Percentiles rank a stretch among this genome's conserved stretches.
These are phyloP conservation scores for Ustilago trichophora DNA, from an alignment of 1,284 basidiomycete genomes.

Conservation along the genomic window DNA sequence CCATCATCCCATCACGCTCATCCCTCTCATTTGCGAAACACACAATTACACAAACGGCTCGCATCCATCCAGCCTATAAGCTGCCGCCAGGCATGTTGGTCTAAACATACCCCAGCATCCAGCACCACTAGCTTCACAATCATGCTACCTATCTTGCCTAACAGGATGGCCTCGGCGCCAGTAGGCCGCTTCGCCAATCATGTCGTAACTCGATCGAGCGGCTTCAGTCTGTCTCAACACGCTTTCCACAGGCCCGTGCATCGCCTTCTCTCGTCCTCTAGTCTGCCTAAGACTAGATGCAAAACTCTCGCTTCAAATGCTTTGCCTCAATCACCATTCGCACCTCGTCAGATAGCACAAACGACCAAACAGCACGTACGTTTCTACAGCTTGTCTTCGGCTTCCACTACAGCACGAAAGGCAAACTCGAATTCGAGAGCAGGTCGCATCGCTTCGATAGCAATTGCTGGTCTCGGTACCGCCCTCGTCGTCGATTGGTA, in stretches of 20 bases:
- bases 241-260: not conserved
- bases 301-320: too few relatives aligned
- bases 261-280: not conserved
- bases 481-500: conserved; percentile 12
- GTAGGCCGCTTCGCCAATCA: not conserved
- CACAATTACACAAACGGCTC: too few relatives aligned
- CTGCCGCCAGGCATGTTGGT: too few relatives aligned
- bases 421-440: not conserved
- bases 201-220: not conserved
- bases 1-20: too few relatives aligned
- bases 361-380: not conserved
- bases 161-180: not conserved
- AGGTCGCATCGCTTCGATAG: conserved; percentile 22
- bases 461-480: conserved; percentile 30
- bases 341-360: not conserved
- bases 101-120: too few relatives aligned
- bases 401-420: not conserved
- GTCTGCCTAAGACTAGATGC: too few relatives aligned
- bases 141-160: conserved; percentile 20
- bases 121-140: too few relatives aligned
- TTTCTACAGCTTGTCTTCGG: not conserved
- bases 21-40: too few relatives aligned
- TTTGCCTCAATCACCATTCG: too few relatives aligned
- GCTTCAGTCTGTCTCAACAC: not conserved
- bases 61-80: too few relatives aligned